Evolutionary conservation across 768 basidiomycete genomes (phyloP).

Genomic region (Galerina sulciceps): DNA sequence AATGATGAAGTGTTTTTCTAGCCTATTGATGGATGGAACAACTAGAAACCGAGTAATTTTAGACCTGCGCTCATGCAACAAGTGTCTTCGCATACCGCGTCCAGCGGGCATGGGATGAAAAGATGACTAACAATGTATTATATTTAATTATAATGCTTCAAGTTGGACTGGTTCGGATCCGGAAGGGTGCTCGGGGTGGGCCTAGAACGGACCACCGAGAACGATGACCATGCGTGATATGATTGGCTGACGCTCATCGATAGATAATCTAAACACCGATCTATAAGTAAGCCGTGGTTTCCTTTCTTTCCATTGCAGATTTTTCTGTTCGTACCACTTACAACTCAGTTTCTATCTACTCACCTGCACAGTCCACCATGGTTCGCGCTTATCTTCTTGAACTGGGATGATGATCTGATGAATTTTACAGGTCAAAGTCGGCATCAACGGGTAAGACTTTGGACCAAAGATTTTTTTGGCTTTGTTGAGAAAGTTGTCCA

Average conservation of each 20-base stretch:
- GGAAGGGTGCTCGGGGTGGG: conserved; percentile 7
- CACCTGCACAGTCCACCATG: conserved; percentile 23
- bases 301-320: conserved; percentile 10
- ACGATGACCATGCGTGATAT: conserved; percentile 4
- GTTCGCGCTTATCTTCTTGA: conserved; percentile 13
- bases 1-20: too few relatives aligned
- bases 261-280: conserved; percentile 24
- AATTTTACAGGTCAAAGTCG: conserved; percentile 72
- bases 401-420: not conserved
- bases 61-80: too few relatives aligned
- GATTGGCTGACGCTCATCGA: conserved; percentile 28
- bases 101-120: too few relatives aligned
- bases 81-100: too few relatives aligned
- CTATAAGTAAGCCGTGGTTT: conserved; percentile 17
- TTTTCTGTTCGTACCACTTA: conserved; percentile 16
- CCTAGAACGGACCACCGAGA: conserved; percentile 21
- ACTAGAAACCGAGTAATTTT: too few relatives aligned
- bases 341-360: conserved; percentile 2
- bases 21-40: too few relatives aligned
- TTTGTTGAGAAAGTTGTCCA: conserved; percentile 10
- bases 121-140: too few relatives aligned
- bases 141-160: too few relatives aligned
- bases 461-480: not conserved
- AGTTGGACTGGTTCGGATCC: not conserved
- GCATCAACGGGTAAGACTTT: conserved; percentile 86